phyloP scores from a whole-genome alignment of 2,329 filamentous ascomycete species.

The Scedosporium aurantiacum region DNA sequence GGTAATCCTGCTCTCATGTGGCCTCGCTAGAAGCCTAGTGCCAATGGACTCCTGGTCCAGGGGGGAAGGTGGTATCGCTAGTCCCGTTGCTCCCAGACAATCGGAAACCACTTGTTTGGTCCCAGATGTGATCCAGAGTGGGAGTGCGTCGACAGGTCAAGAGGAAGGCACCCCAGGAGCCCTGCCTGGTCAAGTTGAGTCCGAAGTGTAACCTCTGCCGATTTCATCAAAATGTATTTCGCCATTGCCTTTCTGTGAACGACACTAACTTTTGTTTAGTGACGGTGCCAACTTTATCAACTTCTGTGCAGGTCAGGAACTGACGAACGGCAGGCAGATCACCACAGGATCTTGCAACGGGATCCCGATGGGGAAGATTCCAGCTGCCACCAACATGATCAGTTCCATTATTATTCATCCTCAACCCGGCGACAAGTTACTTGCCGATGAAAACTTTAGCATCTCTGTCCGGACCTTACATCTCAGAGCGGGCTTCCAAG shows the following conservation, averaged over 20 bases:
- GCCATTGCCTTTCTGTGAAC: neutral
- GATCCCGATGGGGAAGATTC: conserved; percentile 46
- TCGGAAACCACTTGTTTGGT: neutral
- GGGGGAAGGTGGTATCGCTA: too few relatives aligned
- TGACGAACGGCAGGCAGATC: conserved; percentile 43
- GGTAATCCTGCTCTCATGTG: too few relatives aligned
- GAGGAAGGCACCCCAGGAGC: neutral
- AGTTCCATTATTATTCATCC: conserved; percentile 41
- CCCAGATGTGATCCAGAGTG: neutral
- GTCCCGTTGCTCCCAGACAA: neutral
- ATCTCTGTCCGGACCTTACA: conserved; percentile 36
- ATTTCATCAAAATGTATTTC: neutral
- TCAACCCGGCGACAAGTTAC: conserved; percentile 25
- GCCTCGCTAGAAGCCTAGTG: too few relatives aligned
- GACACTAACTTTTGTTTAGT: conserved; percentile 17
- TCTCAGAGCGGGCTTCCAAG: conserved; percentile 40
- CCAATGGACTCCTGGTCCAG: too few relatives aligned
- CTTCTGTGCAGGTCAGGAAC: conserved; percentile 40
- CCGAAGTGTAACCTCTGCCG: neutral
- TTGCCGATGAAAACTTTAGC: conserved; percentile 29
- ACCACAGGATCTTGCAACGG: conserved; percentile 42
- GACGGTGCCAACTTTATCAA: conserved; percentile 48
- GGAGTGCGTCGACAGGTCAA: neutral
- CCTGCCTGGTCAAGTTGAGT: neutral
- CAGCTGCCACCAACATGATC: conserved; percentile 38